Evolutionary conservation across 768 basidiomycete species (phyloP), one percentile per base, ranked within the genome.

Genomic region (Mycena galopus): DNA sequence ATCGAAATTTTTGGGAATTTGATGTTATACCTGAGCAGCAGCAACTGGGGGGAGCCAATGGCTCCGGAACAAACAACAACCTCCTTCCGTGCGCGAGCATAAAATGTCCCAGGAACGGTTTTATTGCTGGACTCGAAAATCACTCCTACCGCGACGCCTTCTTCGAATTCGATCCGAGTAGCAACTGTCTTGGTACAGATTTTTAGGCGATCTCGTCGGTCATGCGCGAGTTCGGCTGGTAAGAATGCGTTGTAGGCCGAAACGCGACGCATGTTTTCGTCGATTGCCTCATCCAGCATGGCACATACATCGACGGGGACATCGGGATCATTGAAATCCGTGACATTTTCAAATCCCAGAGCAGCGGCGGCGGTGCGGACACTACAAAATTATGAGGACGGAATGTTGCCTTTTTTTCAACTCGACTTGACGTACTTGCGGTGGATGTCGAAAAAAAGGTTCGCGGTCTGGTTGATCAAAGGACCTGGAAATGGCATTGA

Each of bases 1-100:
- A 21, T 19, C 14, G 23, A 2, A 39, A 6, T 2, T 11, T 21
- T 7, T 29, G 23, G 32, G 21, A 19, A 17, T 57, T 73, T 6
- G 21, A 30, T 0, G 5, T n/a, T 12, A 14, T 10, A 68, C 67
- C 67, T 68, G 16, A 68, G 59, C 1, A 68, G 59, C 11, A 75
- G 12, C 10, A 75, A 32, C 37, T 75, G 71, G 0, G 74, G 74
- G 9, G 74, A 72, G 1, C 51, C 74, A n/a, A 75, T 35, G 25
- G 74, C 74, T 1, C 74, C 74, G 39, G 51, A 60, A 27, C 62
- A 83, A 14, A 89, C 71, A 4, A 89, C 80, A 55, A 89, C 80
- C 71, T 89, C 88, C 68, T 84, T 86, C 72, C 78, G 74, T 0
- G 86, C 87, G 27, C 72, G 83, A 0, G 79, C 86, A 6, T 79